These are phyloP conservation scores for Solanum pimpinellifolium DNA, from an alignment of 257 asterid genomes.

Conservation along the genomic window DNA sequence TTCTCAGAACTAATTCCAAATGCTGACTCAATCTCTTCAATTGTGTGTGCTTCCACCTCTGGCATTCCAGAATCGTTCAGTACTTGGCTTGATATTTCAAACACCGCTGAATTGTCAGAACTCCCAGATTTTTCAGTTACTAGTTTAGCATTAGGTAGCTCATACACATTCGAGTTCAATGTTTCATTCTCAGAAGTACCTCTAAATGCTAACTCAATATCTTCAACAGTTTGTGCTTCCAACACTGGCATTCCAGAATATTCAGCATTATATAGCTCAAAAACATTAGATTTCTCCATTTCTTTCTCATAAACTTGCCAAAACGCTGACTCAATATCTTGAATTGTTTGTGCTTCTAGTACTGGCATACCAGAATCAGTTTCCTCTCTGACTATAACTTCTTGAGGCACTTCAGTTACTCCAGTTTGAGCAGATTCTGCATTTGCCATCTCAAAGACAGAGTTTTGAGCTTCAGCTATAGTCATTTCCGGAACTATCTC, in stretches of 20 bases:
- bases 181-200: background rate
- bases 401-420: background rate
- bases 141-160: background rate
- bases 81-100: background rate
- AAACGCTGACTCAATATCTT: background rate
- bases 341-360: conserved; percentile 5
- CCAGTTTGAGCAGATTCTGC: conserved; percentile 2
- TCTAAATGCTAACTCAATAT: conserved; percentile 14
- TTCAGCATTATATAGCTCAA: background rate
- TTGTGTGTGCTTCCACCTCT: conserved; percentile 10
- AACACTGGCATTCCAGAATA: conserved; percentile 11
- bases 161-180: background rate
- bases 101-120: background rate
- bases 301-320: background rate
- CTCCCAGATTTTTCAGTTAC: background rate
- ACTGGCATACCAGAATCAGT: conserved; percentile 3
- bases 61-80: background rate
- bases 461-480: conserved; percentile 18
- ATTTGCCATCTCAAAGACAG: conserved; percentile 14
- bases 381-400: background rate
- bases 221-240: conserved; percentile 22
- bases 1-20: background rate
- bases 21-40: background rate
- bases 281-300: background rate
- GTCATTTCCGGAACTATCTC: conserved; percentile 11